Conservation (phyloP, 2,329 filamentous ascomycete species). For the Ophiostoma sp. region DNA sequence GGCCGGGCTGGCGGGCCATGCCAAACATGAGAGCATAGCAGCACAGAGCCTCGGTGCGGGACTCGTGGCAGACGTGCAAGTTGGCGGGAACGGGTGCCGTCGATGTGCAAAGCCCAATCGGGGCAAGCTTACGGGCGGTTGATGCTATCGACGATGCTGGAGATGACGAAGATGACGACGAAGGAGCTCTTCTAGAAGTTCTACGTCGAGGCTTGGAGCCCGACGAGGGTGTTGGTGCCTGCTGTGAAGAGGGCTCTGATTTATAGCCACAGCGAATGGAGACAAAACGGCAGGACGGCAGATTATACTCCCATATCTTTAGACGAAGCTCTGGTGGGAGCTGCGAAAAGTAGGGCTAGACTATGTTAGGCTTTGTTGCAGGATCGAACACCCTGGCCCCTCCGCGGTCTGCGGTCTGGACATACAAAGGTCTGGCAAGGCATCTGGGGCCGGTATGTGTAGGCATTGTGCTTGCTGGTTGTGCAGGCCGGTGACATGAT, state of each 20-base stretch:
- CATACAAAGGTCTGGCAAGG: constrained; percentile 7
- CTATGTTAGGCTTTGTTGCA: not conserved
- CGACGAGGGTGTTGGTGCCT: not conserved
- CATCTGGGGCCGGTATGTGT: not conserved
- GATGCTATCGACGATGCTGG: constrained; percentile 5
- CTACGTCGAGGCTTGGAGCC: not conserved
- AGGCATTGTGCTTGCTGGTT: not conserved
- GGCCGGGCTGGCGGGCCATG: constrained; percentile 38
- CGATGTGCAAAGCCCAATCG: constrained; percentile 37
- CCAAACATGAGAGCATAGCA: constrained; percentile 40
- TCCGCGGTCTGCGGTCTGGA: not conserved
- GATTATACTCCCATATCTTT: constrained; percentile 44
- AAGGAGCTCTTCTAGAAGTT: not conserved
- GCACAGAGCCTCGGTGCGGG: constrained; percentile 41
- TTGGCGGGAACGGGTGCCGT: constrained; percentile 39
- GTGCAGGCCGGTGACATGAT: constrained; percentile 6
- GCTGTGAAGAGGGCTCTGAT: not conserved
- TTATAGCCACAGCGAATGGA: constrained; percentile 35
- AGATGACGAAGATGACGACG: constrained; percentile 20
- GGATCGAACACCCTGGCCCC: not conserved
- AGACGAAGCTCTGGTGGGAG: constrained; percentile 45
- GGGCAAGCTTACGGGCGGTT: not conserved
- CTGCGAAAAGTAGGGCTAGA: constrained; percentile 38
- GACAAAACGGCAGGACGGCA: constrained; percentile 41
- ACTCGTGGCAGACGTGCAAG: constrained; percentile 44